Conservation (phyloP, 768 basidiomycete species). For the Cystofilobasidium macerans region DNA sequence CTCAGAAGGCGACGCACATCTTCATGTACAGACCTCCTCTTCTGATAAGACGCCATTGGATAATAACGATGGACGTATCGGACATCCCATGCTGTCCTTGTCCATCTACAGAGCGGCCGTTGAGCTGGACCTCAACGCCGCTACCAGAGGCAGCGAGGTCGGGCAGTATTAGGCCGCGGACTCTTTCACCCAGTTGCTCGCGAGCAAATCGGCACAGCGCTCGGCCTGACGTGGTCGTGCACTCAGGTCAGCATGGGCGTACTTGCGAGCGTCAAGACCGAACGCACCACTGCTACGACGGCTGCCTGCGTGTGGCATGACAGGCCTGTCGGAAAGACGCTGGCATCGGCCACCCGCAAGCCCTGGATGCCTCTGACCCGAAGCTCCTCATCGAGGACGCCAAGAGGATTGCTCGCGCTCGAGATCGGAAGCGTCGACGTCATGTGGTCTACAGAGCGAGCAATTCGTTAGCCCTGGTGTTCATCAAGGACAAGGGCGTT, state of each 20-base stretch:
- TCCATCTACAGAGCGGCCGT: too few relatives aligned
- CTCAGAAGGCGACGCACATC: too few relatives aligned
- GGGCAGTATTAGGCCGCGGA: too few relatives aligned
- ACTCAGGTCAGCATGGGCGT: too few relatives aligned
- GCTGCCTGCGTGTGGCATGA: constrained; percentile 24
- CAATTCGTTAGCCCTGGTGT: too few relatives aligned
- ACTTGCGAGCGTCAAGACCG: not conserved
- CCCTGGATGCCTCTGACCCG: constrained; percentile 12
- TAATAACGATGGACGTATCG: too few relatives aligned
- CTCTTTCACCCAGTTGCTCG: not conserved
- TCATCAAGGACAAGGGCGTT: not conserved
- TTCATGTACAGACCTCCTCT: too few relatives aligned
- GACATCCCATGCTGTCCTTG: too few relatives aligned
- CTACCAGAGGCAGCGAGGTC: too few relatives aligned
- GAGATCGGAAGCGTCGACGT: constrained; percentile 1
- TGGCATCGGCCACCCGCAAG: constrained; percentile 23
- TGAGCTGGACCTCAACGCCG: too few relatives aligned
- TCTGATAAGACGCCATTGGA: too few relatives aligned
- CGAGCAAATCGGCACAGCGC: not conserved
- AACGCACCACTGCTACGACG: constrained; percentile 11
- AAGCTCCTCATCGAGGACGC: constrained; percentile 21
- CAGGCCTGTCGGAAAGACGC: constrained; percentile 21
- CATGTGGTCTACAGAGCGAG: not conserved
- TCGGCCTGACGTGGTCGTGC: not conserved
- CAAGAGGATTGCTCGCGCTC: not conserved